Percentiles rank a stretch among this genome's conserved stretches.
Evolutionary conservation across 176 grass and related monocot genomes (phyloP).

Genomic region (Aegilops bicornis): DNA sequence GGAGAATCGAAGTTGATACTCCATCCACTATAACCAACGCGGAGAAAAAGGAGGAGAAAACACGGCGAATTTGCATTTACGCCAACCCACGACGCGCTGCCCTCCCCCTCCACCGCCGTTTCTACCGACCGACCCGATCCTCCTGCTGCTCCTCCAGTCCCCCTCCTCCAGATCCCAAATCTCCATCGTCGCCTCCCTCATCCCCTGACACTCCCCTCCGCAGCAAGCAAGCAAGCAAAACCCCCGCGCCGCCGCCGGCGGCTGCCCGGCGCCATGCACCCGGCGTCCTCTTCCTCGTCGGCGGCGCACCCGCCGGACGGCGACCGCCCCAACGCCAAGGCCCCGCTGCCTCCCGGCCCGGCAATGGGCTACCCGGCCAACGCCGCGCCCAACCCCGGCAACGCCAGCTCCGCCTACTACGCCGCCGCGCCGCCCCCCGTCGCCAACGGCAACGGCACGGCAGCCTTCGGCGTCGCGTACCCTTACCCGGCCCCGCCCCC

Average conservation of each 20-base stretch:
- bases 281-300: slow-evolving; percentile 3
- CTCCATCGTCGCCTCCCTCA: not conserved
- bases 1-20: not conserved
- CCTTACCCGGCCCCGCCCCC: slow-evolving; percentile 49
- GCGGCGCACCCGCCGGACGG: slow-evolving; percentile 19
- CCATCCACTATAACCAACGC: not conserved
- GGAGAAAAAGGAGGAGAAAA: not conserved
- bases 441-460: not conserved
- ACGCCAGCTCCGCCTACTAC: slow-evolving; percentile 35
- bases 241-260: not conserved
- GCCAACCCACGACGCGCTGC: not conserved
- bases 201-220: too few relatives aligned
- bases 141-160: not conserved
- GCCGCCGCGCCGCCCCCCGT: slow-evolving; percentile 3
- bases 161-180: slow-evolving; percentile 32
- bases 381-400: slow-evolving; percentile 26
- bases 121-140: slow-evolving; percentile 18
- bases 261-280: slow-evolving; percentile 13
- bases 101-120: not conserved
- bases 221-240: not conserved
- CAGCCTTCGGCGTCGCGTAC: slow-evolving; percentile 47
- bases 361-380: slow-evolving; percentile 79
- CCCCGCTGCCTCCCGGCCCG: slow-evolving; percentile 31
- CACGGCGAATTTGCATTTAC: not conserved
- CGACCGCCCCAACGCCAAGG: slow-evolving; percentile 23